phyloP scores from a whole-genome alignment of 495 filamentous ascomycete species.

The Cercophora samala region DNA sequence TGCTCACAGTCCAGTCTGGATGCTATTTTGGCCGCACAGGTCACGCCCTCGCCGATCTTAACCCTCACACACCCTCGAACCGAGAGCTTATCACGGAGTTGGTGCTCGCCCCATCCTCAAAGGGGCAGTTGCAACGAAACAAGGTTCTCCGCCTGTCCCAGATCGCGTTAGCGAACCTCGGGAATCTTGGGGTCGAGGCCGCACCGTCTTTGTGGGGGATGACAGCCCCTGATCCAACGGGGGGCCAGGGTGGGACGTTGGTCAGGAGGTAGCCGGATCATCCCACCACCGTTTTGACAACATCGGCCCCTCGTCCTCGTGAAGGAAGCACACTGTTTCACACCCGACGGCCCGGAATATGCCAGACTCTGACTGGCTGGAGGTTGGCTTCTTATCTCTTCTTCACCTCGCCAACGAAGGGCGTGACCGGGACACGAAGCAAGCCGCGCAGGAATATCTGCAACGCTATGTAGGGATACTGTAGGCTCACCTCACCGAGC shows the following conservation, averaged over 20 bases:
- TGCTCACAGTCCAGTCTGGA: slow-evolving; percentile 4
- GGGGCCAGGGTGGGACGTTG: neutral
- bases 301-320: neutral
- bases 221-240: slow-evolving; percentile 1
- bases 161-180: slow-evolving; percentile 14
- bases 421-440: neutral
- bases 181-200: slow-evolving; percentile 11
- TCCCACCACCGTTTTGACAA: neutral
- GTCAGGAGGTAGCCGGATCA: neutral
- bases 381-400: neutral
- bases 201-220: neutral
- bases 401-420: neutral
- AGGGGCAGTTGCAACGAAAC: neutral
- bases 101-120: neutral
- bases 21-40: slow-evolving; percentile 7
- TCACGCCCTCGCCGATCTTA: slow-evolving; percentile 1
- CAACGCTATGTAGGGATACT: neutral
- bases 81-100: neutral
- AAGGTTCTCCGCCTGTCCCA: neutral
- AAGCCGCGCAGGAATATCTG: neutral
- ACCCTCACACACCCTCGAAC: neutral
- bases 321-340: neutral
- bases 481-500: neutral
- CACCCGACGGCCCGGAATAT: neutral
- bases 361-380: neutral